A percentile compares a stretch with the other conserved stretches of the same genome.
These are phyloP conservation scores for Erodium moschatum DNA, from an alignment of 441 rosid genomes.

Conservation along the genomic window DNA sequence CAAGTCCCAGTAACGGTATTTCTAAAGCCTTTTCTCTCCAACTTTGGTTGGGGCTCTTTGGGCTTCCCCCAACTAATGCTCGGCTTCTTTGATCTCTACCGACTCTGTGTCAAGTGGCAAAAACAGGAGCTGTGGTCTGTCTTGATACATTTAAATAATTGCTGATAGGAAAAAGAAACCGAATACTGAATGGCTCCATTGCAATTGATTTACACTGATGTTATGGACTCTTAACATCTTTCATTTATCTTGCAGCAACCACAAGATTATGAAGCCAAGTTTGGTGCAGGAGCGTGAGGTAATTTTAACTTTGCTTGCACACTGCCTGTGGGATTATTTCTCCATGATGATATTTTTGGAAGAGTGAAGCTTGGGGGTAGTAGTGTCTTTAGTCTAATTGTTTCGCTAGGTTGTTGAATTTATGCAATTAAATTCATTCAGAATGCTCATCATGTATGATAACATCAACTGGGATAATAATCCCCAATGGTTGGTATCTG, in stretches of 20 bases:
- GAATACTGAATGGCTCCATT: neutral
- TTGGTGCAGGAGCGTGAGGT: slow-evolving; percentile 31
- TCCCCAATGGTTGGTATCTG: too few species aligned
- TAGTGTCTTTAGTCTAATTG: neutral
- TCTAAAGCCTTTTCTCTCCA: too few species aligned
- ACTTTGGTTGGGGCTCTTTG: too few species aligned
- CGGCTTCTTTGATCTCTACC: too few species aligned
- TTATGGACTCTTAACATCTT: neutral
- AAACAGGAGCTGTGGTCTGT: too few species aligned
- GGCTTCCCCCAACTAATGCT: too few species aligned
- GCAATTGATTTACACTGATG: neutral
- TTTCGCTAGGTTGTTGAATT: neutral
- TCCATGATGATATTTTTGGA: neutral
- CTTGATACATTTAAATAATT: too few species aligned
- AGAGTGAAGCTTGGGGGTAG: too few species aligned
- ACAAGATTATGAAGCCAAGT: slow-evolving; percentile 58
- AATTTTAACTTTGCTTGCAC: neutral
- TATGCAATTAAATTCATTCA: neutral
- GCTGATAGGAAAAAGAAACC: too few species aligned
- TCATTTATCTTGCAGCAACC: slow-evolving; percentile 43
- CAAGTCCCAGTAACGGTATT: too few species aligned
- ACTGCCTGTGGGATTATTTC: neutral
- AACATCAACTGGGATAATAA: neutral
- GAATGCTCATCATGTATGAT: neutral
- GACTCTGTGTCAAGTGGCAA: too few species aligned